Evolutionary conservation across 345 rosid genomes (phyloP).

Genomic region (Chamaenerion angustifolium): DNA sequence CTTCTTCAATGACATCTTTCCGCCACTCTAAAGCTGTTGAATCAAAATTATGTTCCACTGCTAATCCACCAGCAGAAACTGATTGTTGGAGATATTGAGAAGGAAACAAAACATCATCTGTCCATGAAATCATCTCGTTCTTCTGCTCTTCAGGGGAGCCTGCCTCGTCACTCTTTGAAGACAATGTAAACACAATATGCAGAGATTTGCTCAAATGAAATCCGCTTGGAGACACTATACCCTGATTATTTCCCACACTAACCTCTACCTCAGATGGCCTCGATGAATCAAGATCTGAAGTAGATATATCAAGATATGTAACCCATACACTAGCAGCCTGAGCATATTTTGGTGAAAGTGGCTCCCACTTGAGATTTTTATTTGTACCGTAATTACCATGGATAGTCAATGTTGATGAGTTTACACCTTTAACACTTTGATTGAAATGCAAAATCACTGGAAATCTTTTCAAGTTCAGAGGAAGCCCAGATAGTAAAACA

Average conservation of each 20-base stretch:
- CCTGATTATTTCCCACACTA: slow-evolving; percentile 47
- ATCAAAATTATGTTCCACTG: slow-evolving; percentile 16
- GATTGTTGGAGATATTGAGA: slow-evolving; percentile 25
- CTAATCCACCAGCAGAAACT: slow-evolving; percentile 19
- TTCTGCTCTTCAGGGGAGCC: slow-evolving; percentile 20
- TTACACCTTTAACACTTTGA: slow-evolving; percentile 64
- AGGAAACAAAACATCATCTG: slow-evolving; percentile 31
- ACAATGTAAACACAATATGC: slow-evolving; percentile 30
- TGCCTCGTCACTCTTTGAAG: slow-evolving; percentile 13
- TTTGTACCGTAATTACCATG: slow-evolving; percentile 21
- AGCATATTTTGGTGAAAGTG: slow-evolving; percentile 30
- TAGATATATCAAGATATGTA: slow-evolving; percentile 25
- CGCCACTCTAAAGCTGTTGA: slow-evolving; percentile 42
- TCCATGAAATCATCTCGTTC: slow-evolving; percentile 36
- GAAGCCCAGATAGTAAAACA: slow-evolving; percentile 18
- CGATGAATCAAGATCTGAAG: slow-evolving; percentile 13
- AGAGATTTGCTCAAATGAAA: slow-evolving; percentile 25
- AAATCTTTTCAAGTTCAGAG: slow-evolving; percentile 30
- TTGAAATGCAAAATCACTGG: slow-evolving; percentile 67
- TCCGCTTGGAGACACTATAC: slow-evolving; percentile 57
- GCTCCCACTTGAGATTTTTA: slow-evolving; percentile 46
- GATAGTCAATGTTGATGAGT: slow-evolving; percentile 38
- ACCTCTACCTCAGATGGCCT: slow-evolving; percentile 33
- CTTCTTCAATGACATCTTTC: slow-evolving; percentile 29
- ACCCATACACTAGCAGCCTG: slow-evolving; percentile 51